phyloP scores from a whole-genome alignment of 441 rosid genomes.

The Breynia disticha region DNA sequence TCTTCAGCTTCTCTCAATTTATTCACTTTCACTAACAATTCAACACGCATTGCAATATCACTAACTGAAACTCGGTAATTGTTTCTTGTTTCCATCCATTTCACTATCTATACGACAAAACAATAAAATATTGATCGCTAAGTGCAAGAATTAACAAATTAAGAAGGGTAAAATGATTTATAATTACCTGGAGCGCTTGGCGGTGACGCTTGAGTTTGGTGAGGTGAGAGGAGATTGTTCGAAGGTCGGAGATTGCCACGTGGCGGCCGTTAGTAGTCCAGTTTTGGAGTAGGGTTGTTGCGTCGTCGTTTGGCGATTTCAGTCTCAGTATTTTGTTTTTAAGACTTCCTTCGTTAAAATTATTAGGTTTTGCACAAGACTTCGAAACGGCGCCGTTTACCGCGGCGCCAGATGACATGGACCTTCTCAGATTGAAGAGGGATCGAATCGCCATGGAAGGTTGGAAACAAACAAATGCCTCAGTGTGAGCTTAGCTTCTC shows the following conservation, averaged over 20 bases:
- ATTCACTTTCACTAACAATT: constrained; percentile 30
- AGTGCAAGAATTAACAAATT: background rate
- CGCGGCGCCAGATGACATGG: constrained; percentile 7
- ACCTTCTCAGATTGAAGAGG: constrained; percentile 8
- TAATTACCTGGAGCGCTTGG: constrained; percentile 51
- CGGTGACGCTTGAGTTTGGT: constrained; percentile 30
- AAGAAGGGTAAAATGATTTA: background rate
- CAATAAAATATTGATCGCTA: background rate
- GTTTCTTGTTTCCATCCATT: constrained; percentile 42
- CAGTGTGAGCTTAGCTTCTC: too few species aligned
- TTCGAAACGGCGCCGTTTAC: background rate
- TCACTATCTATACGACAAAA: constrained; percentile 25
- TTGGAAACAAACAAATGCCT: too few species aligned
- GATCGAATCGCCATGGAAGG: constrained; percentile 22
- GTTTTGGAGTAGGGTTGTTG: constrained; percentile 27
- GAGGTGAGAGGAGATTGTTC: constrained; percentile 25
- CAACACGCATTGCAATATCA: constrained; percentile 35
- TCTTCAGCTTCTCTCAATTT: constrained; percentile 38
- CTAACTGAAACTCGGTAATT: constrained; percentile 17
- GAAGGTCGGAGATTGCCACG: constrained; percentile 36
- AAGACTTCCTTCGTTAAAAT: constrained; percentile 13
- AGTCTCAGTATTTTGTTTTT: constrained; percentile 26
- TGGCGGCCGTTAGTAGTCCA: constrained; percentile 31
- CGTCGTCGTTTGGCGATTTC: constrained; percentile 18
- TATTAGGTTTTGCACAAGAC: background rate